Percentiles rank a stretch among this genome's conserved stretches.
Conservation (phyloP, 495 filamentous ascomycete species). For the Friedmanniomyces endolithicus region DNA sequence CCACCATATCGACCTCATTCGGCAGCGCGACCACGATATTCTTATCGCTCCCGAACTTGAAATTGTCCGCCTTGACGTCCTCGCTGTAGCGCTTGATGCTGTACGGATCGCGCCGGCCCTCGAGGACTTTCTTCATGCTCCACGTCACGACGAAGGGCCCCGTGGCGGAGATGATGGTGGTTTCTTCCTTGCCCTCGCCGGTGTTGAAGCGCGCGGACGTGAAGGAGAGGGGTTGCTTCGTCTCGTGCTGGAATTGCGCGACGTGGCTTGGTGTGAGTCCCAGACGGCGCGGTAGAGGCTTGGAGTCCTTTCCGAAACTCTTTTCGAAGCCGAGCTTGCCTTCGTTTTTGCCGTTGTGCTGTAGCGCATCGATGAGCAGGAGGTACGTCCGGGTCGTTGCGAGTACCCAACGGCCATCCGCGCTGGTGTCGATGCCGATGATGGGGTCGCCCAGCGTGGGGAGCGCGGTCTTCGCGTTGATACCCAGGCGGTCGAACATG, state of each 20-base stretch:
- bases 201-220: conserved; percentile 92
- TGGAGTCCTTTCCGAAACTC: conserved; percentile 78
- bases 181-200: conserved; percentile 64
- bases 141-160: conserved; percentile 96
- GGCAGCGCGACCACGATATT: conserved; percentile 94
- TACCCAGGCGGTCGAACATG: conserved; percentile 88
- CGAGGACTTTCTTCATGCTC: conserved; percentile 78
- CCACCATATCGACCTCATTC: conserved; percentile 96
- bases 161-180: conserved; percentile 91
- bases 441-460: conserved; percentile 92
- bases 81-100: conserved; percentile 91
- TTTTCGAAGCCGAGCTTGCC: conserved; percentile 97
- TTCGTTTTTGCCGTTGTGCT: conserved; percentile 88
- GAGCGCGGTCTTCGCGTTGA: conserved; percentile 94
- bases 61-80: conserved; percentile 96
- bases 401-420: conserved; percentile 89
- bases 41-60: conserved; percentile 92
- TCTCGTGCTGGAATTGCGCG: conserved; percentile 93
- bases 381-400: conserved; percentile 92
- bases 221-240: conserved; percentile 71
- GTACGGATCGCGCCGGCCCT: conserved; percentile 72
- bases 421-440: conserved; percentile 85
- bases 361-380: conserved; percentile 78
- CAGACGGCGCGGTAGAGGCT: conserved; percentile 85
- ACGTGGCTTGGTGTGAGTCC: conserved; percentile 79